These are phyloP conservation scores for Combretum micranthum DNA, from an alignment of 345 rosid species.

Conservation along the genomic window DNA sequence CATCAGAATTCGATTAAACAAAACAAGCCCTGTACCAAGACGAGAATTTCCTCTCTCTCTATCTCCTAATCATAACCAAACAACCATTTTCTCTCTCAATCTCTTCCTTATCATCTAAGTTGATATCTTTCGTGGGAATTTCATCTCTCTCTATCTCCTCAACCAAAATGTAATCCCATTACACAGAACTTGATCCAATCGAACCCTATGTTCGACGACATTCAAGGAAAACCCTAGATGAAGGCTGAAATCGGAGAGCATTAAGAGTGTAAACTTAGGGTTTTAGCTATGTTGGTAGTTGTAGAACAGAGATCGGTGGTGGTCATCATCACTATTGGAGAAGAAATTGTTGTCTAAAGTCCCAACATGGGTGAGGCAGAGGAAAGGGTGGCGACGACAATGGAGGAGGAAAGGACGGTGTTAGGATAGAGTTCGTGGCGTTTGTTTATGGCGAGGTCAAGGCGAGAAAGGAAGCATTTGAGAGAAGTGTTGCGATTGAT, in stretches of 20 bases:
- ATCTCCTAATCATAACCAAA: too few relatives aligned
- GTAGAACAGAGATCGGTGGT: slow-evolving; percentile 39
- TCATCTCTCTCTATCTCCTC: slow-evolving; percentile 12
- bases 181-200: slow-evolving; percentile 45
- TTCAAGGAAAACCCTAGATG: slow-evolving; percentile 46
- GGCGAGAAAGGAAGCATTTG: slow-evolving; percentile 73
- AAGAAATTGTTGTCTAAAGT: slow-evolving; percentile 78
- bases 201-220: slow-evolving; percentile 49
- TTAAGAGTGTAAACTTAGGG: slow-evolving; percentile 42
- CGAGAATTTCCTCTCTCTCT: too few relatives aligned
- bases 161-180: slow-evolving; percentile 37
- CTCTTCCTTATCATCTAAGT: slow-evolving; percentile 13
- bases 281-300: slow-evolving; percentile 24
- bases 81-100: slow-evolving; percentile 14
- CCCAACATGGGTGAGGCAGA: slow-evolving; percentile 76
- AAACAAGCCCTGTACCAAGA: too few relatives aligned
- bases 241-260: slow-evolving; percentile 46
- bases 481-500: slow-evolving; percentile 84
- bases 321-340: slow-evolving; percentile 54
- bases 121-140: slow-evolving; percentile 5
- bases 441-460: slow-evolving; percentile 37
- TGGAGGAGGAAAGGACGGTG: slow-evolving; percentile 23
- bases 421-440: slow-evolving; percentile 17
- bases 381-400: slow-evolving; percentile 65
- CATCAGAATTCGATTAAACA: too few relatives aligned